phyloP scores from a whole-genome alignment of 1,284 basidiomycete genomes.

The Meira nashicola region DNA sequence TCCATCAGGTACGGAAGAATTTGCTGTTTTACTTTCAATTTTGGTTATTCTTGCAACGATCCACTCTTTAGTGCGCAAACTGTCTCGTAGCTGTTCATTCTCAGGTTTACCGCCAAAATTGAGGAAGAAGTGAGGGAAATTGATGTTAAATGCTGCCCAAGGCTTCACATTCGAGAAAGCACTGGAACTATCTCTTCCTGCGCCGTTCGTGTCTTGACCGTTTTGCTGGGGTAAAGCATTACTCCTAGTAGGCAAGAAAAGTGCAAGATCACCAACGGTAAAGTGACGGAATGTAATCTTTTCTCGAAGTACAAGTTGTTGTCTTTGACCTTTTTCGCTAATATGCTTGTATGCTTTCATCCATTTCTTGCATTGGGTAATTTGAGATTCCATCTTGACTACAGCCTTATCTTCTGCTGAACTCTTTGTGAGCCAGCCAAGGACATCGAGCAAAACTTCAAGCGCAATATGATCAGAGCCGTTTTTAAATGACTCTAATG shows the following conservation, averaged over 20 bases:
- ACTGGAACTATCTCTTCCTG: no score
- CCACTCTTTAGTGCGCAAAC: slow-evolving; percentile 63
- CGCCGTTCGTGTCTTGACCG: no score
- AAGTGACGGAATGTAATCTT: slow-evolving; percentile 45
- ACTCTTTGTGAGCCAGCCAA: slow-evolving; percentile 27
- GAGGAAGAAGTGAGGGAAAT: slow-evolving; percentile 94
- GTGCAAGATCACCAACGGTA: slow-evolving; percentile 66
- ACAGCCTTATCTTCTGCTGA: slow-evolving; percentile 73
- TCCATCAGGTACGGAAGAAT: slow-evolving; percentile 18
- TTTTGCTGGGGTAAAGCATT: slow-evolving; percentile 53
- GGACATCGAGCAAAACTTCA: slow-evolving; percentile 24
- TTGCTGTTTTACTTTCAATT: slow-evolving; percentile 70
- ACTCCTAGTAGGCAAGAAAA: slow-evolving; percentile 92
- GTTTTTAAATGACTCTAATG: slow-evolving; percentile 31
- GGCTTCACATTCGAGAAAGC: slow-evolving; percentile 53
- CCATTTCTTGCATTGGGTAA: slow-evolving; percentile 85
- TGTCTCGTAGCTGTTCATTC: background rate
- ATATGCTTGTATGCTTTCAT: slow-evolving; percentile 71
- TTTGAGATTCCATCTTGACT: slow-evolving; percentile 61
- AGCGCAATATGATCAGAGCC: slow-evolving; percentile 22
- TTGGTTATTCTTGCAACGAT: slow-evolving; percentile 85
- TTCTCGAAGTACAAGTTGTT: slow-evolving; percentile 56
- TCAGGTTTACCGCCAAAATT: slow-evolving; percentile 65
- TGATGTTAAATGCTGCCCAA: slow-evolving; percentile 58
- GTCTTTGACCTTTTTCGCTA: slow-evolving; percentile 71